Evolutionary conservation across 176 grass and related monocot genomes (phyloP).

Genomic region (Zoysia japonica): DNA sequence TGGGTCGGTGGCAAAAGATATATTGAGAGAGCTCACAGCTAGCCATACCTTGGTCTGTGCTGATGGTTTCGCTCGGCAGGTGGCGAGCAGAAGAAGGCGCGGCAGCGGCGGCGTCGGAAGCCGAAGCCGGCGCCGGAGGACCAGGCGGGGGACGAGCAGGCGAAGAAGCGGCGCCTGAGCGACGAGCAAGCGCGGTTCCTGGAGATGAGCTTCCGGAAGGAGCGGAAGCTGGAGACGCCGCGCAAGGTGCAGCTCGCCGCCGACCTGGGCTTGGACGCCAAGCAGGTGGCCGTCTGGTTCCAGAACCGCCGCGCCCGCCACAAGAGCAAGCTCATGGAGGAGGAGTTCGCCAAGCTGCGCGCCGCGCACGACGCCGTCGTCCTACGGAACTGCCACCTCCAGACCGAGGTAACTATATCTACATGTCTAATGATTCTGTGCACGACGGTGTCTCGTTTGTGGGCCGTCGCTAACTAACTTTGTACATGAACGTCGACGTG

Average conservation of each 20-base stretch:
- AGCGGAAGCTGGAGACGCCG: conserved; percentile 79
- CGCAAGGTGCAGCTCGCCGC: conserved; percentile 84
- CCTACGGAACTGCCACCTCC: conserved; percentile 84
- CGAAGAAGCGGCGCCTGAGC: conserved; percentile 80
- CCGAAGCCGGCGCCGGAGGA: conserved; percentile 3
- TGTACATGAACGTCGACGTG: not conserved
- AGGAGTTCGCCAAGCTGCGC: conserved; percentile 85
- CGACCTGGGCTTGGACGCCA: conserved; percentile 80
- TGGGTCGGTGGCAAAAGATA: not conserved
- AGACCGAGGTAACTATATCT: conserved; percentile 53
- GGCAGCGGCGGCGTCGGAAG: conserved; percentile 70
- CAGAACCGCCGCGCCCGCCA: conserved; percentile 95
- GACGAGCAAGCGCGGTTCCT: conserved; percentile 78
- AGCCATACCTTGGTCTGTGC: not conserved
- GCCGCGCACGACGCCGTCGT: conserved; percentile 75
- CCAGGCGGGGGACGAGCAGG: conserved; percentile 16
- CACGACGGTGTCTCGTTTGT: not conserved
- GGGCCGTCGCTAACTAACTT: not conserved
- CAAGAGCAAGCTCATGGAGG: conserved; percentile 97
- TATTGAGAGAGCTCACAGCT: not conserved
- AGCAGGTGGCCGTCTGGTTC: conserved; percentile 98
- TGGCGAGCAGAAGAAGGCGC: conserved; percentile 53
- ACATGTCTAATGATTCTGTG: not conserved
- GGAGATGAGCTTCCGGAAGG: conserved; percentile 78
- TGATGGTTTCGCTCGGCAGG: not conserved